Evolutionary conservation across 805 yeast genomes (phyloP), one percentile per base, ranked within the genome.

Genomic region (Alloascoidea hylecoeti): DNA sequence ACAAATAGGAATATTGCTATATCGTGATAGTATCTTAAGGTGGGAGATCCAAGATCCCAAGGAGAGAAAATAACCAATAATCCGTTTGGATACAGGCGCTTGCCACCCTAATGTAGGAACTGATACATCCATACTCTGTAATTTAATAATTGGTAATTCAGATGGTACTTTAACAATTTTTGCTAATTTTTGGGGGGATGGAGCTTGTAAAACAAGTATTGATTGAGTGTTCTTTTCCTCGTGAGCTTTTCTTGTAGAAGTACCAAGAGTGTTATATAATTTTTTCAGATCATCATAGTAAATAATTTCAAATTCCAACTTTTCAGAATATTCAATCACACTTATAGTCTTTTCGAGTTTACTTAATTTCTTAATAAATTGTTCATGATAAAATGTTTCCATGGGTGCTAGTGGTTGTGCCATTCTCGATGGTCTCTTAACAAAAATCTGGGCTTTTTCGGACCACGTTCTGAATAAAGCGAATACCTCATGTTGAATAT

Each of bases 51-150:
- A 79, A 1, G 75, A 61, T 0, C 92, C 80, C 35, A 86, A 58
- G 0, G 83, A 74, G 35, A 89, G 64, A 52, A 75, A 75, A 45
- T 81, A 86, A 46, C 76, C 78, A 33, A 78, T 64, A 3, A 84
- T 60, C 44, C 84, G 61, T 44, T 75, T 77, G 39, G 77, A 61
- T 4, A 84, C 65, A 12, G 73, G 60, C 2, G 71, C 54, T 52
- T 84, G 92, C 95, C 96, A 86, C 3, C 86, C 79, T 38, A 88
- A 58, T 3, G 88, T 78, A 6, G 89, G 86, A 18, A 81, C 55
- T 1, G 72, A 59, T 15, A 73, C 50, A 45, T 77, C 82, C 35
- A 72, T 66, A 15, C 72, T 63, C 15, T 67, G 62, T 70, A 81
- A 68, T 40, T 66, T 67, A 28, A 86, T 58, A 1, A 73, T 63